phyloP scores from a whole-genome alignment of 257 asterid species.

The Nicotiana knightiana region DNA sequence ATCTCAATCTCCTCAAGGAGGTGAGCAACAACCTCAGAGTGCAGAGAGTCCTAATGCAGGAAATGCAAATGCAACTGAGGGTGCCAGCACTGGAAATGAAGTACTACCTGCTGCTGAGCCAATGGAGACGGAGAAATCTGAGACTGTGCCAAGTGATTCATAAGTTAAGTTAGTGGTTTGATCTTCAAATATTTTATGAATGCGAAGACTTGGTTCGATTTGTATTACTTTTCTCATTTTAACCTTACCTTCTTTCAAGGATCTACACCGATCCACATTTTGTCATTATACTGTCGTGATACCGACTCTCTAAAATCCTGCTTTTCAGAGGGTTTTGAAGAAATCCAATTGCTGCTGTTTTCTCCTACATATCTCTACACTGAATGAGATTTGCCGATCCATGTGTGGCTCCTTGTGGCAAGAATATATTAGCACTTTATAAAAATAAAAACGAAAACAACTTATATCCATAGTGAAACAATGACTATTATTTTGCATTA shows the following conservation, averaged over 20 bases:
- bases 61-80: constrained; percentile 16
- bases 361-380: not conserved
- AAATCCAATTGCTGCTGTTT: not conserved
- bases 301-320: constrained; percentile 16
- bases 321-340: constrained; percentile 20
- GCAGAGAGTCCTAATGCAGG: constrained; percentile 23
- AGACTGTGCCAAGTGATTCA: constrained; percentile 22
- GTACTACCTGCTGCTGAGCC: constrained; percentile 43
- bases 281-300: not conserved
- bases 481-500: not conserved
- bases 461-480: too few relatives aligned
- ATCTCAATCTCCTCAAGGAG: constrained; percentile 43
- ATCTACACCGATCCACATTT: not conserved
- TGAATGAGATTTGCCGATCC: not conserved
- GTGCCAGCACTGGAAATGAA: constrained; percentile 22
- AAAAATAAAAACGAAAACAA: not conserved
- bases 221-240: not conserved
- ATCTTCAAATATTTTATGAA: not conserved
- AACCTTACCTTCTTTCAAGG: not conserved
- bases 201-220: not conserved
- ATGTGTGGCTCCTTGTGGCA: not conserved
- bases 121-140: constrained; percentile 68
- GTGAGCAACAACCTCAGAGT: constrained; percentile 45
- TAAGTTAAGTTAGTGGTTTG: constrained; percentile 8
- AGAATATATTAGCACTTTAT: not conserved